Evolutionary conservation across 768 basidiomycete genomes (phyloP), one percentile per base, ranked within the genome.

Genomic region (Guyanaporus albipodus): DNA sequence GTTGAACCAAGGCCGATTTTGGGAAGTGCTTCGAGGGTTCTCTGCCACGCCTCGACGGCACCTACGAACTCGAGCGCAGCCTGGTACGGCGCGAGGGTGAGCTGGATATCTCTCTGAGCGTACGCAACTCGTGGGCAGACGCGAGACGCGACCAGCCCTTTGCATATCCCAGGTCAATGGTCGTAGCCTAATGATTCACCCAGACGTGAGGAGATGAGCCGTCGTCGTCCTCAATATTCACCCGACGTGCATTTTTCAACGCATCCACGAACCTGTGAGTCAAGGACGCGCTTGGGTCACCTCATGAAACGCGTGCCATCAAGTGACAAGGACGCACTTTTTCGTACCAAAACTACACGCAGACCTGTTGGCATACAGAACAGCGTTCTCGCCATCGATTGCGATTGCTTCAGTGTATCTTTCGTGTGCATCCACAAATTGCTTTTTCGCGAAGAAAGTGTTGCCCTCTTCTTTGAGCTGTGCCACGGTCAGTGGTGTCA

Each of bases 391-490:
- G 18, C 12, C 42, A 31, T 44, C 42, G 33, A 44, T 18, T 32
- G 32, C 42, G 31, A 40, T 43, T n/a, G 42, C 50, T 12, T 37
- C 33, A n/a, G 33, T 27, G 27, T 51, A 38, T 47, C 28, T 42
- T 10, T 42, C 46, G 21, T 42, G 11, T 3, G 50, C 46, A 12
- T 6, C n/a, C 2, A 8, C 29, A 32, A 38, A 32, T 6, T 28
- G 28, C 24, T 41, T 48, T 22, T 37, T 27, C 6, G 15, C 17
- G 3, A 51, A 49, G 6, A 38, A 17, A 10, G 45, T 35, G 12
- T 48, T 37, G 8, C 38, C 49, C 8, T 29, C 38, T 36, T 34
- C 29, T 27, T 42, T 38, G 44, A 49, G 40, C 24, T 51, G 39
- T 29, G 14, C 23, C 4, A 26, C 24, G 18, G n/a, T 48, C 27